Conservation (phyloP, 192 early-diverging fungal genomes). For the Mortierella hygrophila region DNA sequence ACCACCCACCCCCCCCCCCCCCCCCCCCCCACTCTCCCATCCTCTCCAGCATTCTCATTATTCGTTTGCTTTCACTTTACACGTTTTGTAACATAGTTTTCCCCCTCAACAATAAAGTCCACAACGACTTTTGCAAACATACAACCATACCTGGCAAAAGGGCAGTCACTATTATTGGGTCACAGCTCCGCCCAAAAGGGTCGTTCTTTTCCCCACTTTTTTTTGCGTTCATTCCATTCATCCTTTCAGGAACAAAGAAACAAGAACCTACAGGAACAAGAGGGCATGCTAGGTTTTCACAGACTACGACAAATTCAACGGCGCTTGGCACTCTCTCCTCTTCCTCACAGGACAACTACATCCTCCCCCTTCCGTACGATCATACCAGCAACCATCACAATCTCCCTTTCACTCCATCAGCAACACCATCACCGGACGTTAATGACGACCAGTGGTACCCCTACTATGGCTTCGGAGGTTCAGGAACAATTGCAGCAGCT, state of each 20-base stretch:
- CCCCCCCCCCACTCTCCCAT: no score
- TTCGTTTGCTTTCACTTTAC: background rate
- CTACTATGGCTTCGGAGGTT: background rate
- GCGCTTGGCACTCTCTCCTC: slow-evolving; percentile 9
- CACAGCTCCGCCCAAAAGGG: background rate
- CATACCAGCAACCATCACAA: slow-evolving; percentile 7
- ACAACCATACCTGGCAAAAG: background rate
- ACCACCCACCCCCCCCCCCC: no score
- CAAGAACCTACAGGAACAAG: background rate
- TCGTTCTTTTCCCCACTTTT: no score
- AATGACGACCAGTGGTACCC: background rate
- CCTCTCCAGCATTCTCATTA: background rate
- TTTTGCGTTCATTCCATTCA: background rate
- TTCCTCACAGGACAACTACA: background rate
- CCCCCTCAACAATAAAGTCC: background rate
- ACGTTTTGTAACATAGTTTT: background rate
- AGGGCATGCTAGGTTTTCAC: slow-evolving; percentile 17
- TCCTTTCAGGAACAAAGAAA: background rate
- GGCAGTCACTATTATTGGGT: background rate
- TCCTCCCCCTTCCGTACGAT: slow-evolving; percentile 9
- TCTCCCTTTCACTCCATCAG: no score
- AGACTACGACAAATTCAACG: slow-evolving; percentile 16
- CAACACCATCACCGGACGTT: background rate
- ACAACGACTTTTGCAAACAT: background rate
- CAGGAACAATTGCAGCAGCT: background rate